Evolutionary conservation across 208 protist genomes (phyloP).

Genomic region (Phytomonas francai): DNA sequence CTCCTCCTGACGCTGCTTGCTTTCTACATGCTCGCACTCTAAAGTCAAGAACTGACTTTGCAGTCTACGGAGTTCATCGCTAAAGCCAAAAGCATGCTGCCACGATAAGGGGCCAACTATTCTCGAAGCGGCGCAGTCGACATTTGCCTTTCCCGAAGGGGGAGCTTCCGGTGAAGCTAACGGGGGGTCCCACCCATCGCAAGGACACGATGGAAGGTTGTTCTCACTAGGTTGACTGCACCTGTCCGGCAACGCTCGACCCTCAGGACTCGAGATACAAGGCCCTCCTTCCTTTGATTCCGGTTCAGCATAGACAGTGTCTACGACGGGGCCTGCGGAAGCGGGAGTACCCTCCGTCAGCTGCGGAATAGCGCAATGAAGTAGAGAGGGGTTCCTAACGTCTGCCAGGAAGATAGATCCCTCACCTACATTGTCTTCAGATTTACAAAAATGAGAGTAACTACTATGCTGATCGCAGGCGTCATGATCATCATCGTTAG

Average conservation of each 20-base stretch:
- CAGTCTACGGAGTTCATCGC: background rate
- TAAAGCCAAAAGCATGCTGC: background rate
- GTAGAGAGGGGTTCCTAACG: background rate
- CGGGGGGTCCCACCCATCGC: background rate
- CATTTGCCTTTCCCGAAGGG: background rate
- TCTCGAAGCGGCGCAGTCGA: background rate
- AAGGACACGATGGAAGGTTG: background rate
- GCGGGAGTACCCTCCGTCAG: background rate
- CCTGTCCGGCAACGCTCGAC: background rate
- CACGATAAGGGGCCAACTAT: background rate
- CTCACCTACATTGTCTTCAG: background rate
- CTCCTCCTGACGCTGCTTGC: background rate
- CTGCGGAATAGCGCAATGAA: background rate
- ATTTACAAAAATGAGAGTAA: background rate
- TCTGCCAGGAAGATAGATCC: background rate
- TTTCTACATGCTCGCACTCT: background rate
- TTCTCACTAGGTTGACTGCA: background rate
- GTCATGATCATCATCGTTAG: background rate
- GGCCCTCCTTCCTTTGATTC: background rate
- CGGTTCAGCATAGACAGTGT: background rate
- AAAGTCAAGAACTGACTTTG: background rate
- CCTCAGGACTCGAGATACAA: background rate
- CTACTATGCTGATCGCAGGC: background rate
- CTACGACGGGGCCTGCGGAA: background rate
- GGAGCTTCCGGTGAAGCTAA: background rate